Percentiles rank a stretch among this genome's conserved stretches.
Conservation (phyloP, 495 filamentous ascomycete species). For the Tricharina praecox region DNA sequence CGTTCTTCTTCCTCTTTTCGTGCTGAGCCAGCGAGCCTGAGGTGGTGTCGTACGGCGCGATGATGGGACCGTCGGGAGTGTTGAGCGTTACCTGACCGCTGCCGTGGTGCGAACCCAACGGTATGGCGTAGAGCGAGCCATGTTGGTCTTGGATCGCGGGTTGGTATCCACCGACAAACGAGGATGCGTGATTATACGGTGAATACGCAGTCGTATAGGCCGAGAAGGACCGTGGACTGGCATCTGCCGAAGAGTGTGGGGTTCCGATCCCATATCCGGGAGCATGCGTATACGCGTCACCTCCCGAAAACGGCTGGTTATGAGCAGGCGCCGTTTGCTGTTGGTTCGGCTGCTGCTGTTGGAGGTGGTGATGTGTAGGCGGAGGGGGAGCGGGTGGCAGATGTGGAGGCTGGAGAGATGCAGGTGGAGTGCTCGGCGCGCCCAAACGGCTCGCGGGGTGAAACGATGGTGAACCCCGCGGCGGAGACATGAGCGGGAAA, state of each 20-base stretch:
- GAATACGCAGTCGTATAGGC: too few species aligned
- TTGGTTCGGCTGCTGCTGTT: neutral
- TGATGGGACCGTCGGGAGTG: too few species aligned
- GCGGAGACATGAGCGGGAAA: conserved; percentile 11
- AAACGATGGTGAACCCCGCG: neutral
- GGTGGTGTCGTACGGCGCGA: too few species aligned
- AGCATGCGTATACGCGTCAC: neutral
- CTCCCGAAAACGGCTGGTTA: neutral
- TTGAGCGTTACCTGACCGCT: too few species aligned
- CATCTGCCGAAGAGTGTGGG: conserved; percentile 22
- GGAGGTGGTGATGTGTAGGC: conserved; percentile 8
- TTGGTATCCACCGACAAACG: too few species aligned
- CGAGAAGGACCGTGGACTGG: too few species aligned
- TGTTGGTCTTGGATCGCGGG: too few species aligned
- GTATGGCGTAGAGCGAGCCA: too few species aligned
- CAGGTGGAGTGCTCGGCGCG: conserved; percentile 13
- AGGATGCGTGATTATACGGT: too few species aligned
- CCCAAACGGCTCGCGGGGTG: neutral
- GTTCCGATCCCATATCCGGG: conserved; percentile 6
- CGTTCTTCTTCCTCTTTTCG: conserved; percentile 85
- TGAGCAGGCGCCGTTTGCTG: neutral
- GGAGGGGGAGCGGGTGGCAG: conserved; percentile 12
- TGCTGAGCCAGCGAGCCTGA: too few species aligned
- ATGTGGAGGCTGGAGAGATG: too few species aligned
- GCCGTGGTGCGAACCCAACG: too few species aligned